Evolutionary conservation across 805 yeast species (phyloP), one percentile per base, ranked within the genome.

Genomic region (Tetrapisispora pingtungensis): DNA sequence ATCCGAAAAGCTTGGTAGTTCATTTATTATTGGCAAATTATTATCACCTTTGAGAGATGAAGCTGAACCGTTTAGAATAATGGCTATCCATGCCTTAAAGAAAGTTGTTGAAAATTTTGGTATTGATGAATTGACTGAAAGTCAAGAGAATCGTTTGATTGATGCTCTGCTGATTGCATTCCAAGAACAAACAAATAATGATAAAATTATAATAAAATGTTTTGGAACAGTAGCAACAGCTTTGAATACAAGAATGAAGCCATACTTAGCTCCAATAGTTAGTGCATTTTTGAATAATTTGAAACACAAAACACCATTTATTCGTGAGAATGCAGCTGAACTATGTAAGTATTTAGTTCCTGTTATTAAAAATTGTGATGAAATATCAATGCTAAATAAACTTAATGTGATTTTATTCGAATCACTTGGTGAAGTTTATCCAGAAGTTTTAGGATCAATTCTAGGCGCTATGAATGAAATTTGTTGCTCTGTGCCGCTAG

Each of bases 341-440:
- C 62, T 90, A 43, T 74, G 89, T 20, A 66, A 80, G 1, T 69
- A 74, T 19, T 65, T 87, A 19, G 81, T 89, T 0, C 80, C 83
- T 0, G 81, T 77, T 1, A 69, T 90, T 39, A 75, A 75, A 51
- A 58, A 67, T 12, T 84, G 95, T 58, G 75, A 72, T 8, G 83
- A 84, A 55, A 74, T 72, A 31, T 79, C 73, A 12, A 64, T 84
- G 43, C 58, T 90, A 49, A 72, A 72, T 45, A 83, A 83, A 53
- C 66, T 90, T 43, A 80, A 88, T 5, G 73, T 84, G 19, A 80
- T 89, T 14, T 67, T 93, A 30, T 87, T 83, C 60, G 99, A 93
- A 61, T 83, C 93, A 13, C 70, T 93, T 10, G 98, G 98, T 17
- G 99, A 93, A 58, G 90, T 83, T 6, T 87, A 80, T 51, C 98